A percentile compares a stretch with the other conserved stretches of the same genome.
Conservation (phyloP, 176 grass and related monocot genomes). For the Ananas comosus region DNA sequence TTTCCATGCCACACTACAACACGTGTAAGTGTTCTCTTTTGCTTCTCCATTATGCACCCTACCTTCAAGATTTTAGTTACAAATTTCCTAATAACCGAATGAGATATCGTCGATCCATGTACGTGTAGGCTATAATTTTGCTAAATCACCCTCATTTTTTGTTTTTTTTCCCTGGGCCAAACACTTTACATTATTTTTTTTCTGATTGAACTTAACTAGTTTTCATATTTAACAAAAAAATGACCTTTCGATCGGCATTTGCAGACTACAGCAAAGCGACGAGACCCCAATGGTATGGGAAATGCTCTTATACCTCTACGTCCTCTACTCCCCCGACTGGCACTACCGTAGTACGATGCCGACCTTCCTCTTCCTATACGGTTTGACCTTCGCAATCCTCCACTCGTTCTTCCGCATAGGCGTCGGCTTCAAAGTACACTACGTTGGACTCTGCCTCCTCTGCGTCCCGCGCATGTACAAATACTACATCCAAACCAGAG, state of each 20-base stretch:
- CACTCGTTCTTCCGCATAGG: conserved; percentile 57
- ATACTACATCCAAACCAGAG: conserved; percentile 86
- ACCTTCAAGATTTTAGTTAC: background rate
- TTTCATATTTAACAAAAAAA: background rate
- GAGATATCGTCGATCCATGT: too few species aligned
- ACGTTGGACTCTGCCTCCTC: conserved; percentile 62
- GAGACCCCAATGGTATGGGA: conserved; percentile 93
- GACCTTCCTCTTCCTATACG: conserved; percentile 79
- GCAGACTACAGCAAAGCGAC: conserved; percentile 78
- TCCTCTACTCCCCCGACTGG: conserved; percentile 93
- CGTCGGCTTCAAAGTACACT: conserved; percentile 75
- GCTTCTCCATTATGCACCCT: background rate
- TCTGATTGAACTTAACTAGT: background rate
- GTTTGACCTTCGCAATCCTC: conserved; percentile 56
- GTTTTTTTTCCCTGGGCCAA: too few species aligned
- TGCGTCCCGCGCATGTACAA: conserved; percentile 93
- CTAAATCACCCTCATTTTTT: too few species aligned
- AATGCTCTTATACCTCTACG: conserved; percentile 70
- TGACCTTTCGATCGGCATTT: background rate
- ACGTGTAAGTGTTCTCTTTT: conserved; percentile 37
- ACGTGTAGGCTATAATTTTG: too few species aligned
- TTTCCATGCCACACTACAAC: conserved; percentile 83
- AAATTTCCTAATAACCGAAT: too few species aligned
- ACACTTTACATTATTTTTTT: background rate
- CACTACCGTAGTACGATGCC: conserved; percentile 85